Conservation (phyloP, 176 grass and related monocot species). For the Carex kokanica region DNA sequence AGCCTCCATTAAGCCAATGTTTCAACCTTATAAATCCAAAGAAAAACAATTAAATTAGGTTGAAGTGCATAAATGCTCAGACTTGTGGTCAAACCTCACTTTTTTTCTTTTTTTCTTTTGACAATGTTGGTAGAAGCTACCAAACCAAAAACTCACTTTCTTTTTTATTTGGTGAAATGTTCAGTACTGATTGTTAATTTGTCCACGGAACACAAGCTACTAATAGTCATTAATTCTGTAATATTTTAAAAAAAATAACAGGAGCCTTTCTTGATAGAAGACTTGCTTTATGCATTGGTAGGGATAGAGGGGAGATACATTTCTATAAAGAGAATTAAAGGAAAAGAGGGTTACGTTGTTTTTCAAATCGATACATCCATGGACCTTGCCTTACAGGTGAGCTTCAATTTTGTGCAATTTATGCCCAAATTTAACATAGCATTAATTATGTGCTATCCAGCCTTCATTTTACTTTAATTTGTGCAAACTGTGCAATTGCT, state of each 20-base stretch:
- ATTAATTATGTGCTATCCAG: neutral
- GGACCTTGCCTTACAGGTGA: slow-evolving; percentile 88
- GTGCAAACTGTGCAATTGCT: neutral
- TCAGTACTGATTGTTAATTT: neutral
- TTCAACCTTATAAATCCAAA: neutral
- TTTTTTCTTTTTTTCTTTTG: neutral
- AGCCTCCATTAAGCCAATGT: neutral
- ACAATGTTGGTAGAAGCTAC: too few relatives aligned
- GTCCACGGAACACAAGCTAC: neutral
- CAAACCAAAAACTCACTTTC: too few relatives aligned
- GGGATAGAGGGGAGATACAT: slow-evolving; percentile 86
- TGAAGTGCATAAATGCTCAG: neutral
- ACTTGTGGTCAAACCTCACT: neutral
- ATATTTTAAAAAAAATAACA: slow-evolving; percentile 33
- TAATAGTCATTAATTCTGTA: slow-evolving; percentile 13
- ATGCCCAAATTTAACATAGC: neutral
- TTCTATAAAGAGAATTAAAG: slow-evolving; percentile 79
- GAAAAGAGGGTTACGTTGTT: slow-evolving; percentile 59
- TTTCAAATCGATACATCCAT: slow-evolving; percentile 80
- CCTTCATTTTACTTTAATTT: neutral
- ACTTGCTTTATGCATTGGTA: slow-evolving; percentile 85
- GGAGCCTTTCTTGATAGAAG: slow-evolving; percentile 96
- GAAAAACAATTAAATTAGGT: neutral
- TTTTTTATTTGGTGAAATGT: neutral
- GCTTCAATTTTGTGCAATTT: neutral